phyloP scores from a whole-genome alignment of 805 yeast genomes.

The Isabelozyma gotoi region DNA sequence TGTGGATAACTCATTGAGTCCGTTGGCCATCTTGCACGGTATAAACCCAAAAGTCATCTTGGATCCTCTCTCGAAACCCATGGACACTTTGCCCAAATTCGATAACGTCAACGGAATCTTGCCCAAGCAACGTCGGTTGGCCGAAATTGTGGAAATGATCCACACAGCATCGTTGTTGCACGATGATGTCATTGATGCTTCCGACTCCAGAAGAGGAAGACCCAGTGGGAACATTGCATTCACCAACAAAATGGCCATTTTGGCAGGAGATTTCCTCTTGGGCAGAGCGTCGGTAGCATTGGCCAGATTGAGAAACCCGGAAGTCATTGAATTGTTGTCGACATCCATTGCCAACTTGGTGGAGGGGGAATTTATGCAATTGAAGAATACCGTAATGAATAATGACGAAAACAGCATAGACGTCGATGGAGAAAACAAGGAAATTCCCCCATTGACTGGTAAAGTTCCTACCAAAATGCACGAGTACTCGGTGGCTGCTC shows the following conservation, averaged over 20 bases:
- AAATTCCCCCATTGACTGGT: conserved; percentile 59
- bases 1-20: conserved; percentile 67
- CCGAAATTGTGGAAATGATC: conserved; percentile 97
- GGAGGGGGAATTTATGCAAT: conserved; percentile 98
- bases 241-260: conserved; percentile 94
- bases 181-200: conserved; percentile 93
- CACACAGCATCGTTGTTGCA: conserved; percentile 95
- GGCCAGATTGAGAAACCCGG: conserved; percentile 92
- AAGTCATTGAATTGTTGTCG: conserved; percentile 92
- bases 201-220: conserved; percentile 85
- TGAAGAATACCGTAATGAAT: conserved; percentile 80
- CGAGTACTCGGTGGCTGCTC: conserved; percentile 50
- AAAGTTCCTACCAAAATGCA: conserved; percentile 59
- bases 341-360: conserved; percentile 96
- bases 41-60: conserved; percentile 80
- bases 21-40: conserved; percentile 82
- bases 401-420: conserved; percentile 46
- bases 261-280: conserved; percentile 93
- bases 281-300: conserved; percentile 97
- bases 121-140: conserved; percentile 92
- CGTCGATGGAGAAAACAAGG: conserved; percentile 48
- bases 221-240: conserved; percentile 92
- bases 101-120: conserved; percentile 71
- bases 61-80: conserved; percentile 82
- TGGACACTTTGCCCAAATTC: conserved; percentile 63